These are phyloP conservation scores for Dothistroma pini DNA, from an alignment of 2,329 filamentous ascomycete genomes.

Conservation along the genomic window DNA sequence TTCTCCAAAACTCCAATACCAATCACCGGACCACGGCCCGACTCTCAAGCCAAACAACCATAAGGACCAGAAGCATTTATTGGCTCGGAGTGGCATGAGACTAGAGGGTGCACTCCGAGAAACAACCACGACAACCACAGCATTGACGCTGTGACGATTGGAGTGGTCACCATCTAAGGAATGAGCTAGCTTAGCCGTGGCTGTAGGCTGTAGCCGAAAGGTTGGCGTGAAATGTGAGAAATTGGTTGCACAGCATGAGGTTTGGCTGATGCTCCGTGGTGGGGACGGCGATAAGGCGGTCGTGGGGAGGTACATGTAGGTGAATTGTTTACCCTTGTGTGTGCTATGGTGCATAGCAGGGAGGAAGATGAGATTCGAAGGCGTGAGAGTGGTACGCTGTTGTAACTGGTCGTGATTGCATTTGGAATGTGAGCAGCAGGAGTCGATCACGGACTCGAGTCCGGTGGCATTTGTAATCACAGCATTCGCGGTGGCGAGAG, in stretches of 20 bases:
- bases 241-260: neutral
- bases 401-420: too few relatives aligned
- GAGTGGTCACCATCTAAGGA: too few relatives aligned
- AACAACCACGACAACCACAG: constrained; percentile 5
- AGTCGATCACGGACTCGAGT: neutral
- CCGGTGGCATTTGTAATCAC: neutral
- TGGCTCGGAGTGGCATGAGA: neutral
- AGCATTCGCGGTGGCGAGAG: neutral
- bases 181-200: neutral
- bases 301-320: neutral
- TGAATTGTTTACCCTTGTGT: neutral
- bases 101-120: constrained; percentile 2
- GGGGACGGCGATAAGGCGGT: too few relatives aligned
- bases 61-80: neutral
- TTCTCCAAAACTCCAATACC: neutral
- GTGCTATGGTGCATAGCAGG: too few relatives aligned
- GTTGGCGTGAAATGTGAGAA: neutral
- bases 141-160: neutral
- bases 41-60: neutral
- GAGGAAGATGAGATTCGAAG: too few relatives aligned
- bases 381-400: too few relatives aligned
- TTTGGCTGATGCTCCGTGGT: neutral
- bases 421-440: too few relatives aligned
- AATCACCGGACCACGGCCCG: constrained; percentile 3
- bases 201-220: neutral